Conservation (phyloP, 192 early-diverging fungal genomes). For the Dissophora ornata region DNA sequence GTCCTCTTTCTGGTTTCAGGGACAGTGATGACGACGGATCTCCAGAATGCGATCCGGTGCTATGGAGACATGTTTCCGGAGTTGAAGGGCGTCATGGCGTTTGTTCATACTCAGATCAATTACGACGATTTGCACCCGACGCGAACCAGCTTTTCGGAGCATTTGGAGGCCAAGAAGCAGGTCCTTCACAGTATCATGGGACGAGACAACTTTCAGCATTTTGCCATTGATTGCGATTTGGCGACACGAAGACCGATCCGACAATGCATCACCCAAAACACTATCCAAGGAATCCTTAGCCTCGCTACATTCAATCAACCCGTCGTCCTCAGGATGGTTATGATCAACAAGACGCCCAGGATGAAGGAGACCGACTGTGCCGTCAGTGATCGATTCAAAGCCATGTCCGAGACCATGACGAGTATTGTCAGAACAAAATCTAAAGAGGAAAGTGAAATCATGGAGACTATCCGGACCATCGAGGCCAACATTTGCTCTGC, state of each 20-base stretch:
- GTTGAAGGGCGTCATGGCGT: constrained; percentile 21
- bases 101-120: constrained; percentile 19
- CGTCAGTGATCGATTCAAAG: not conserved
- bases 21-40: not conserved
- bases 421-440: not conserved
- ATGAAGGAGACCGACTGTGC: constrained; percentile 21
- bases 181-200: not conserved
- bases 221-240: constrained; percentile 20
- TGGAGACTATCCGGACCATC: not conserved
- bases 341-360: constrained; percentile 9
- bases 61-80: constrained; percentile 22
- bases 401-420: not conserved
- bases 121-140: constrained; percentile 1
- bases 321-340: not conserved
- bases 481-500: not conserved
- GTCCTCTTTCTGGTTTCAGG: too few species aligned
- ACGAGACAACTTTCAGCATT: not conserved
- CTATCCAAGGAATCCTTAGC: constrained; percentile 6
- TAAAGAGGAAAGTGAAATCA: not conserved
- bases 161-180: not conserved
- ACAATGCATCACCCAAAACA: constrained; percentile 10
- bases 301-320: constrained; percentile 5
- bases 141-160: not conserved
- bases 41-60: not conserved
- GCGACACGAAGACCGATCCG: not conserved